phyloP scores from a whole-genome alignment of 2,329 filamentous ascomycete species.

The Alternaria brassicae region DNA sequence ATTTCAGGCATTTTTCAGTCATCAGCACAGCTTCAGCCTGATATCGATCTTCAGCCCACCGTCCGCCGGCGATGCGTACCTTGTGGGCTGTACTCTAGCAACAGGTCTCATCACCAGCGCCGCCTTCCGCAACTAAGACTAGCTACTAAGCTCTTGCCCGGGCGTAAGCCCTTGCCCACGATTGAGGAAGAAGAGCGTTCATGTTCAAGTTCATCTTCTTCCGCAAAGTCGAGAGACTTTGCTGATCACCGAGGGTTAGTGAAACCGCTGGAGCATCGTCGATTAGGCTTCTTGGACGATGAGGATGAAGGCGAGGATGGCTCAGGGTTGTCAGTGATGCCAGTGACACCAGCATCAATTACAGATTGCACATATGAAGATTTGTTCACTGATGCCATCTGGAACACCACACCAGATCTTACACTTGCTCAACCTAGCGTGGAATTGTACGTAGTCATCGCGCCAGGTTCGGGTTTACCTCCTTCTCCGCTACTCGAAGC shows the following conservation, averaged over 20 bases:
- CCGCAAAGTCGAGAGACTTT: constrained; percentile 4
- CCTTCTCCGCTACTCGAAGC: not conserved
- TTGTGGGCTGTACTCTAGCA: not conserved
- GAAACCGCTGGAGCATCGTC: not conserved
- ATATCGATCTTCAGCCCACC: not conserved
- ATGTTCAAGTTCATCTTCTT: constrained; percentile 1
- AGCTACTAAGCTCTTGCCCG: constrained; percentile 1
- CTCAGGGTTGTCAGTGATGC: not conserved
- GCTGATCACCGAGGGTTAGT: not conserved
- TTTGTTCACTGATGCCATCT: constrained; percentile 8
- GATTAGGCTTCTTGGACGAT: constrained; percentile 6
- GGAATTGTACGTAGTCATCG: not conserved
- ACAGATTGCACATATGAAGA: not conserved
- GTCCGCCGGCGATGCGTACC: not conserved
- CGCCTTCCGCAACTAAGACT: not conserved
- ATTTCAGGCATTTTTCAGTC: not conserved
- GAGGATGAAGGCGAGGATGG: not conserved
- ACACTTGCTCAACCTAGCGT: not conserved
- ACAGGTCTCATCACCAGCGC: not conserved
- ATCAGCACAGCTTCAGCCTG: not conserved
- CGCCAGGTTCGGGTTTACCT: not conserved
- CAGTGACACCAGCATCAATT: not conserved
- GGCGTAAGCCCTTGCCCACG: not conserved
- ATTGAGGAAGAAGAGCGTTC: not conserved
- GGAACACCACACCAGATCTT: constrained; percentile 2